Percentiles rank a stretch among this genome's conserved stretches.
These are phyloP conservation scores for Dichomitus squalens DNA, from an alignment of 1,284 basidiomycete genomes.

Conservation along the genomic window DNA sequence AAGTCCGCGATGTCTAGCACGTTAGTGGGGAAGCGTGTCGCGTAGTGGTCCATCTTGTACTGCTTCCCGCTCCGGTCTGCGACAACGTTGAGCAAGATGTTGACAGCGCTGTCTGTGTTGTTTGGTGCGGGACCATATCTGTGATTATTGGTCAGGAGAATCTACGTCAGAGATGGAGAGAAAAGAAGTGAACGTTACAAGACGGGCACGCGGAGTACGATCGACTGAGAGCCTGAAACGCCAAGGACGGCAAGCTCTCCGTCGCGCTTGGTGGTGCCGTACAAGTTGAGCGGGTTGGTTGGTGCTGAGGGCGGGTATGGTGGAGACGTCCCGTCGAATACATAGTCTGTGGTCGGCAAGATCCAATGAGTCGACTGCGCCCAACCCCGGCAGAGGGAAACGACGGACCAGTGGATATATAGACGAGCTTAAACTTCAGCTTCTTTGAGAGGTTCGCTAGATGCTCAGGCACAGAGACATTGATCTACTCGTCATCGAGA, in stretches of 20 bases:
- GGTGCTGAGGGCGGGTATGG: conserved; percentile 68
- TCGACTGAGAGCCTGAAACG: conserved; percentile 52
- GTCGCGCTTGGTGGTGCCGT: conserved; percentile 76
- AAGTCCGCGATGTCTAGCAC: conserved; percentile 77
- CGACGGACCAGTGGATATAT: conserved; percentile 73
- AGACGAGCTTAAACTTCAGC: conserved; percentile 63
- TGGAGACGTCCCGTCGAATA: conserved; percentile 83
- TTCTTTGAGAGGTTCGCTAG: conserved; percentile 62
- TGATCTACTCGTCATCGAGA: conserved; percentile 49
- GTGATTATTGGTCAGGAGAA: background rate
- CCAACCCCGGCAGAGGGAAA: background rate
- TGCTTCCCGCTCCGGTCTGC: conserved; percentile 75
- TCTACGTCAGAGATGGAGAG: background rate
- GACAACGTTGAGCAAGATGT: conserved; percentile 78
- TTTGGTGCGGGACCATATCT: conserved; percentile 80
- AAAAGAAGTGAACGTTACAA: conserved; percentile 49
- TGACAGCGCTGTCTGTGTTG: conserved; percentile 80
- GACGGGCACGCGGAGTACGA: conserved; percentile 80
- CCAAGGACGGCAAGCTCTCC: conserved; percentile 71
- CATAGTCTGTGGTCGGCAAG: conserved; percentile 61
- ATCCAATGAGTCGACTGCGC: background rate
- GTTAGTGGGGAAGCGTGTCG: conserved; percentile 81
- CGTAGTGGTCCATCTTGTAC: conserved; percentile 89
- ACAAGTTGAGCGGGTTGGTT: conserved; percentile 79
- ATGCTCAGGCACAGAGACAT: conserved; percentile 63